Base-by-base conservation (phyloP, 1,139 yeast genomes). In the Candida glucosophila region DNA sequence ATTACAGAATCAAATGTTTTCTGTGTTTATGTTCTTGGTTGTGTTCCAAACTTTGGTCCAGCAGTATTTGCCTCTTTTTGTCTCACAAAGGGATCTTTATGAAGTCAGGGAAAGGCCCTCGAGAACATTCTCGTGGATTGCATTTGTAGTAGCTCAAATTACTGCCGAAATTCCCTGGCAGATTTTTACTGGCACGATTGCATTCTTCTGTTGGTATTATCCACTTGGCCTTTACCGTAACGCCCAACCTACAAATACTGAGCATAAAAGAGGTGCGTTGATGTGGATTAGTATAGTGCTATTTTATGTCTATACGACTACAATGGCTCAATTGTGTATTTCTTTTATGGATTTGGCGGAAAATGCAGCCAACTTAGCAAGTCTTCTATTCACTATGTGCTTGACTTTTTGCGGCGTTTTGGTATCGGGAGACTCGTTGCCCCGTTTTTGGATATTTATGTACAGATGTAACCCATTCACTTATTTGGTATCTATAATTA, bases 101-200 rank as follows among this genome's bases (percentile, higher is more conserved):
- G 62, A 56, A 35, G 58, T 51, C n/a, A 47, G 62, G 35, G 57
- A 51, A 34, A 27, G 50, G n/a, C 61, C 59, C 15, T 47, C 55
- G 5, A 51, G 40, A 31, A 43, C 55, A 2, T 51, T 47, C 24
- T 41, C 50, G 12, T 51, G 57, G 56, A 27, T 47, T 21, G 40
- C 53, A 9, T 50, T 46, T 44, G 53, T 83, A 36, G 39, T 64
- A 17, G 72, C 82, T 13, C 88, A 82, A 51, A 59, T 83, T 23
- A 52, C 77, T 12, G 77, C 71, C 18, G 95, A 85, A 47, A 49
- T 81, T 18, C 93, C 94, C 15, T 80, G 82, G 78, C 80, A 79
- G 43, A 40, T 74, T 11, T 32, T 76, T 4, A 61, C 68, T 29
- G 86, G 85, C 34, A 72, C 88, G 1, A 14, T 80, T 5, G 66